A percentile compares a stretch with the other conserved stretches of the same genome.
Evolutionary conservation across 371 early-diverging fungal species (phyloP).

Genomic region (Rhizomucor miehei): DNA sequence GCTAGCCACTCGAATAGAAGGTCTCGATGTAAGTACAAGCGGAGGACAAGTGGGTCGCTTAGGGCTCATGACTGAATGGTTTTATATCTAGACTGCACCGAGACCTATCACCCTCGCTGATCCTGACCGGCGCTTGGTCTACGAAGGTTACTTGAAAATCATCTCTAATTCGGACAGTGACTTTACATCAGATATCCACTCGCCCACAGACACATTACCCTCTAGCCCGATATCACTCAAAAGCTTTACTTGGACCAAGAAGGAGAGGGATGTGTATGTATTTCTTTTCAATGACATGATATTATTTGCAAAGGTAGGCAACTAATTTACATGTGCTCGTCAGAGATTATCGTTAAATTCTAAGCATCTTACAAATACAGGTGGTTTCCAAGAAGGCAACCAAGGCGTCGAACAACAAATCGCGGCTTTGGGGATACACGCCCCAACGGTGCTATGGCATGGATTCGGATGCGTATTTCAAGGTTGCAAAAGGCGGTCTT

Average conservation of each 20-base stretch:
- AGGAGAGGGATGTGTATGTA: conserved; percentile 25
- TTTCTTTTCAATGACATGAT: conserved; percentile 43
- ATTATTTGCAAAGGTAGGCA: conserved; percentile 37
- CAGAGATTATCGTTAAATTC: neutral
- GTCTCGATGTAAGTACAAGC: conserved; percentile 18
- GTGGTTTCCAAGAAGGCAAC: neutral
- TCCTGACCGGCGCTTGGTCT: conserved; percentile 24
- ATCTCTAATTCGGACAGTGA: too few species aligned
- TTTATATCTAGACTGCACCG: neutral
- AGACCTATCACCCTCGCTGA: neutral
- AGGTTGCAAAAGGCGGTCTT: neutral
- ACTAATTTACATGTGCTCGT: too few species aligned
- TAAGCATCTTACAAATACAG: neutral
- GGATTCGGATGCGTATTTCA: neutral
- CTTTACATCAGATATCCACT: neutral
- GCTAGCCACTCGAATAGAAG: conserved; percentile 26
- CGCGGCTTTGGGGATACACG: neutral
- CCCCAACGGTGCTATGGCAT: neutral
- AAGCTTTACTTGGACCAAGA: conserved; percentile 1
- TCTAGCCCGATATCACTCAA: neutral
- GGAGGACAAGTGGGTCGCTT: too few species aligned
- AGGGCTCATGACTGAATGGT: neutral
- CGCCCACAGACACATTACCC: neutral
- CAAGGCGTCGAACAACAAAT: neutral
- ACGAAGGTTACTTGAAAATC: conserved; percentile 28